Base-by-base conservation (phyloP, 2,329 filamentous ascomycete species). In the Hypoxylon sp. region DNA sequence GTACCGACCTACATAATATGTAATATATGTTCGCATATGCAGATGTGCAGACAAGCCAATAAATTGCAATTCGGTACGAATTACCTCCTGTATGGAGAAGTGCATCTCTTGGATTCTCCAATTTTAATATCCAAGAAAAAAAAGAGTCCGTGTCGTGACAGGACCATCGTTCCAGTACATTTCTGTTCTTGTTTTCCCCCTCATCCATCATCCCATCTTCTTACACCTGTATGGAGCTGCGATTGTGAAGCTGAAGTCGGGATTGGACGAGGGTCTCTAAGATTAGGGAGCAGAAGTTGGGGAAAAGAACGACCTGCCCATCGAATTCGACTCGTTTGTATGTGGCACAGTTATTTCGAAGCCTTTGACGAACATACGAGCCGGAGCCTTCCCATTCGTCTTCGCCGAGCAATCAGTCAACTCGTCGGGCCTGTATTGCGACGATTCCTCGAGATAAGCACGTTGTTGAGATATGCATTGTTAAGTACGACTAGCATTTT, bases 101-200 rank as follows among this genome's bases (percentile, higher is more conserved):
- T 65, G 57, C 62, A 61, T 60, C 49, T 58, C 58, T 61, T 50
- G 48, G 51, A 38, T 65, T 68, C 66, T 58, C 66, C 66, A 68
- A 66, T 68, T 68, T 68, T 66, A 68, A 68, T 68, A 68, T 68
- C 62, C 62, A 63, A 45, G 65, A 44, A 62, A 62, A 68, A 65
- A 68, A 60, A 63, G 61, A 48, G 66, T 66, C 63, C 62, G 66
- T 68, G 66, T 68, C 61, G 63, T 64, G 59, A 63, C 22, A 56
- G 63, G 55, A 63, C 55, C 61, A 62, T 62, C 61, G 54, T 51
- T 61, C 63, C 55, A 62, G 53, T 66, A 59, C 52, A 60, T 64
- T 68, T 66, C 63, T 64, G 63, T 61, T 66, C 46, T 49, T 61
- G 51, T 63, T 48, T 54, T 40, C 50, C 51, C 63, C 51, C 59